These are phyloP conservation scores for Echinosophora koreensis DNA, from an alignment of 306 rosid species.

Conservation along the genomic window DNA sequence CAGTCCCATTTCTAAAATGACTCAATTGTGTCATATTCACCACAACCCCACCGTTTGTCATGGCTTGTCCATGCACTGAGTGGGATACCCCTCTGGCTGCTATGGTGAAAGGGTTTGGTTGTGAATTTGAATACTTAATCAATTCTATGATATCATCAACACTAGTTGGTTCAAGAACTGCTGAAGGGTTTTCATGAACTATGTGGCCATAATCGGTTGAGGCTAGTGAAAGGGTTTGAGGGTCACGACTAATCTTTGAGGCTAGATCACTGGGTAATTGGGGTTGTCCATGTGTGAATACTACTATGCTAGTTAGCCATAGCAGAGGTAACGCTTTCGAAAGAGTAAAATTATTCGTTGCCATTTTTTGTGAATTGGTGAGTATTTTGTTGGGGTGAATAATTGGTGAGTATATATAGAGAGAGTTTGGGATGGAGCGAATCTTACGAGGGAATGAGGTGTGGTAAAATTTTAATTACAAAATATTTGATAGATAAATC, in stretches of 20 bases:
- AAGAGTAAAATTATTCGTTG: neutral
- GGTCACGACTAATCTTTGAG: neutral
- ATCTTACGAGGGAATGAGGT: too few relatives aligned
- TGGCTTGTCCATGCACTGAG: conserved; percentile 60
- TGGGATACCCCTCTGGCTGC: conserved; percentile 62
- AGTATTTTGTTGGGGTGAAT: too few relatives aligned
- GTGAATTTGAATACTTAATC: conserved; percentile 44
- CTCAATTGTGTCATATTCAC: conserved; percentile 55
- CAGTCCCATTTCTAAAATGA: conserved; percentile 28
- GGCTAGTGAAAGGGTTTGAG: neutral
- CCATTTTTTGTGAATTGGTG: neutral
- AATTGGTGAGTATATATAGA: too few relatives aligned
- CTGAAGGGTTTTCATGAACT: conserved; percentile 40
- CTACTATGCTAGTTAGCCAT: neutral
- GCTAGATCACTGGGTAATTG: conserved; percentile 37
- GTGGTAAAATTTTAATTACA: too few relatives aligned
- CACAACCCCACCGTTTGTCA: conserved; percentile 60
- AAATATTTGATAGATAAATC: too few relatives aligned
- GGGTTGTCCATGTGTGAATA: neutral
- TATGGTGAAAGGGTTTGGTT: conserved; percentile 46
- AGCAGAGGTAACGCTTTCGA: neutral
- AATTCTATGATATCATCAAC: conserved; percentile 48
- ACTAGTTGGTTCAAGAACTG: conserved; percentile 56
- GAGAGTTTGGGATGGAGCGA: too few relatives aligned
- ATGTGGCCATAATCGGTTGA: conserved; percentile 55